These are phyloP conservation scores for Phytophthora pluvialis DNA, from an alignment of 352 stramenopile genomes.

Conservation along the genomic window DNA sequence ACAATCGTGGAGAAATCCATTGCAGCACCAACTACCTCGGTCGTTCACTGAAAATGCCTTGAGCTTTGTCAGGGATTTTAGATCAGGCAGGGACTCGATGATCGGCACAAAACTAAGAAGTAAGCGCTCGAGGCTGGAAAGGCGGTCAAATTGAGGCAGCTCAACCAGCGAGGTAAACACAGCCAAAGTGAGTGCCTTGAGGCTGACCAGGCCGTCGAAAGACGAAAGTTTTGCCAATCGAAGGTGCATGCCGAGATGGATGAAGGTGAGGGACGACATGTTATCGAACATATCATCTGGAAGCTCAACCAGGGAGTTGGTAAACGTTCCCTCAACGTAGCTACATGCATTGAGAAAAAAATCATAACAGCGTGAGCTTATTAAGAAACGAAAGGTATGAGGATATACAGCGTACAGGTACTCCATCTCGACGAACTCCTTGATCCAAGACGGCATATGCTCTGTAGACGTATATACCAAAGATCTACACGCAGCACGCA, in stretches of 20 bases:
- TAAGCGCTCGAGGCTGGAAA: slow-evolving; percentile 30
- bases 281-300: slow-evolving; percentile 37
- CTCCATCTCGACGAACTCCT: slow-evolving; percentile 34
- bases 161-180: slow-evolving; percentile 9
- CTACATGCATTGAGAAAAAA: slow-evolving; percentile 1
- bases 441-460: slow-evolving; percentile 36
- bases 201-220: slow-evolving; percentile 26
- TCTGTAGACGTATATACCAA: slow-evolving; percentile 38
- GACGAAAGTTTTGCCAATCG: slow-evolving; percentile 20
- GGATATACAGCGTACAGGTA: slow-evolving; percentile 29
- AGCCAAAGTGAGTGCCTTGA: slow-evolving; percentile 36
- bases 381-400: not conserved
- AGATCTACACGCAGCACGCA: not conserved
- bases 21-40: slow-evolving; percentile 27
- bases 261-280: slow-evolving; percentile 40
- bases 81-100: slow-evolving; percentile 15
- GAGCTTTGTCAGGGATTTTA: slow-evolving; percentile 10
- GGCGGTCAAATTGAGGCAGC: slow-evolving; percentile 18
- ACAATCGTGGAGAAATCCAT: slow-evolving; percentile 30
- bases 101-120: slow-evolving; percentile 10
- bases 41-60: slow-evolving; percentile 11
- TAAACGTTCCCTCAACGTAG: slow-evolving; percentile 13
- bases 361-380: not conserved
- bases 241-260: slow-evolving; percentile 31
- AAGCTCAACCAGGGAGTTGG: slow-evolving; percentile 10